Conservation (phyloP, 768 basidiomycete genomes). For the Cubamyces lactineus region DNA sequence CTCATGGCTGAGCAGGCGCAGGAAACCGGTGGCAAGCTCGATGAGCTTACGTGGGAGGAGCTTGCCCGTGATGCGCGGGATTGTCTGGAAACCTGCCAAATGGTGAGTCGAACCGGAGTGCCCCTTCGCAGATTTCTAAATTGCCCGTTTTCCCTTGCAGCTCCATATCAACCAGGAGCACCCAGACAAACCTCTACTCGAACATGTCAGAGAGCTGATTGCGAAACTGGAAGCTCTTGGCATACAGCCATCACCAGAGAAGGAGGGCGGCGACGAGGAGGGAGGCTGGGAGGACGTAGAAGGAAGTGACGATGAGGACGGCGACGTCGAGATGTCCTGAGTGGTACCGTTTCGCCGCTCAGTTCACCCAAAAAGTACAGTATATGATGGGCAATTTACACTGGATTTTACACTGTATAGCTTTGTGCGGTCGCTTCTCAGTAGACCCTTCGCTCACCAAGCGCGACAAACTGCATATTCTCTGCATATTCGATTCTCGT, state of each 20-base stretch:
- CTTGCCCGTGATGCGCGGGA: constrained; percentile 78
- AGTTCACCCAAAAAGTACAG: constrained; percentile 5
- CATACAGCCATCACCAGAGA: constrained; percentile 60
- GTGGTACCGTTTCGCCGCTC: neutral
- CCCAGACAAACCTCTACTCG: constrained; percentile 73
- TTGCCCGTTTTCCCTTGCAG: constrained; percentile 39
- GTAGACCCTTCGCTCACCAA: no score
- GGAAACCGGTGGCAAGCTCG: constrained; percentile 50
- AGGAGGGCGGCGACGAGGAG: constrained; percentile 55
- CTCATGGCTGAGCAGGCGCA: constrained; percentile 75
- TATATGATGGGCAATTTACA: constrained; percentile 1
- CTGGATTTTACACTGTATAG: neutral
- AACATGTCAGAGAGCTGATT: constrained; percentile 77
- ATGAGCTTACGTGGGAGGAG: constrained; percentile 71
- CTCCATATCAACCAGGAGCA: constrained; percentile 73
- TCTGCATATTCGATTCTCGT: no score
- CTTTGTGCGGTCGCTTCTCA: no score
- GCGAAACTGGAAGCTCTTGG: constrained; percentile 67
- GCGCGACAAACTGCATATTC: no score
- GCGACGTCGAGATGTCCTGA: constrained; percentile 48
- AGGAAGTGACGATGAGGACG: constrained; percentile 53
- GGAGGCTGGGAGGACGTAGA: constrained; percentile 68
- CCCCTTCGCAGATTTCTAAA: neutral
- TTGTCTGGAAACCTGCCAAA: constrained; percentile 82
- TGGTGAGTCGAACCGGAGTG: constrained; percentile 46